Base-by-base conservation (phyloP, 768 basidiomycete genomes). In the Phylloporus sp. region DNA sequence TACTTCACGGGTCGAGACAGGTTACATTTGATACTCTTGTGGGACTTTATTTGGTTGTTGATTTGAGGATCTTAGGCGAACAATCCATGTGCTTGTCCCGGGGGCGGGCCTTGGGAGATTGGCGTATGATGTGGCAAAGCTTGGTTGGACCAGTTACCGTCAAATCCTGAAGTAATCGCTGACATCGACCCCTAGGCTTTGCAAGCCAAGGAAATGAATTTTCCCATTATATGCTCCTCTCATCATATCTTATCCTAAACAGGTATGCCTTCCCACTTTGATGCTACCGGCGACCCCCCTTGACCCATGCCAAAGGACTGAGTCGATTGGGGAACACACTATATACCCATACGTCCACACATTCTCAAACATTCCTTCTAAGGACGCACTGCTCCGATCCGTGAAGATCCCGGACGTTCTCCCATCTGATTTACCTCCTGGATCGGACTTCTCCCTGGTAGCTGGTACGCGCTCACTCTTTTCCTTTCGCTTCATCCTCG, bases 171-270 rank as follows among this genome's bases (percentile, higher is more conserved):
- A 4, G 26, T 20, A n/a, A 13, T 20, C n/a, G 8, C 38, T 54
- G n/a, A 56, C 38, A 13, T 11, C 34, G 44, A 40, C 1, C 42
- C 9, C 47, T 42, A 93, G 94, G 94, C 4, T 97, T 93, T 59
- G 72, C 87, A 1, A 92, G 88, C 57, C 94, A 95, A 68, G 94
- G 89, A 20, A 97, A 97, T 64, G 95, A 98, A 69, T 97, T 97
- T 66, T 93, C 91, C 28, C 88, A 95, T 58, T 92, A 91, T 69
- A 95, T 95, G 93, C 79, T 98, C 12, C 81, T 97, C 5, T 76
- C 88, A 2, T 97, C 95, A 5, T 86, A 85, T 63, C 89, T 88
- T 65, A 83, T 97, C 18, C 73, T 97, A 44, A 98, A 97, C 65
- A 80, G 79, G 93, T 92, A 59, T 10, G 78, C 40, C n/a, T 43